Percentiles rank a stretch among this genome's conserved stretches.
These are phyloP conservation scores for Chimonanthus salicifolius DNA, from an alignment of 164 flowering plant species.

Conservation along the genomic window DNA sequence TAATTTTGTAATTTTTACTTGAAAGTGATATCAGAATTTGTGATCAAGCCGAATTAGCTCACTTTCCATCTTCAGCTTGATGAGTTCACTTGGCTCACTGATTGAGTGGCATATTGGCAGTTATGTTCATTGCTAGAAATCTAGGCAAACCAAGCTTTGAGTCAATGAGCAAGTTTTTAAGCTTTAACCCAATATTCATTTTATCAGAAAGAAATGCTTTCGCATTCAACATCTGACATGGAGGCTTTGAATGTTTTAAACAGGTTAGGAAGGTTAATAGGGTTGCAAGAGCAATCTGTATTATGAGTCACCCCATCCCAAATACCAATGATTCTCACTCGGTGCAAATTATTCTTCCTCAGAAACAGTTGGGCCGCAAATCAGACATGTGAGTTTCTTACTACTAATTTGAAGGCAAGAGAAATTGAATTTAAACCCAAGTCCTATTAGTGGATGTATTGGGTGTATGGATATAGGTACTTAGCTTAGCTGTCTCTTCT, in stretches of 20 bases:
- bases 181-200: not conserved
- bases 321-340: conserved; percentile 82
- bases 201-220: not conserved
- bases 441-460: not conserved
- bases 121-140: not conserved
- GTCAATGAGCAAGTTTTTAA: not conserved
- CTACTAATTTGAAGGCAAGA: not conserved
- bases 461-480: not conserved
- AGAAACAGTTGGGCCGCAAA: conserved; percentile 79
- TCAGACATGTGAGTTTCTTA: conserved; percentile 75
- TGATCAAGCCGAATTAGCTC: not conserved
- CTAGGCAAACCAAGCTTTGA: not conserved
- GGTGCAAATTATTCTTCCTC: conserved; percentile 86
- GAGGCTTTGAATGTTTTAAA: conserved; percentile 8
- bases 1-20: too few species aligned
- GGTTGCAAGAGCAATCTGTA: conserved; percentile 92
- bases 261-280: conserved; percentile 88
- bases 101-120: too few species aligned
- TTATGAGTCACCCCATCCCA: conserved; percentile 96
- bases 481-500: not conserved
- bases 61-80: not conserved
- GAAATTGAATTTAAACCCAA: not conserved
- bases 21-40: not conserved
- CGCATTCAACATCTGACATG: not conserved
- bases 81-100: not conserved